Evolutionary conservation across 768 basidiomycete species (phyloP).

Genomic region (Rhizopogon vulgaris): DNA sequence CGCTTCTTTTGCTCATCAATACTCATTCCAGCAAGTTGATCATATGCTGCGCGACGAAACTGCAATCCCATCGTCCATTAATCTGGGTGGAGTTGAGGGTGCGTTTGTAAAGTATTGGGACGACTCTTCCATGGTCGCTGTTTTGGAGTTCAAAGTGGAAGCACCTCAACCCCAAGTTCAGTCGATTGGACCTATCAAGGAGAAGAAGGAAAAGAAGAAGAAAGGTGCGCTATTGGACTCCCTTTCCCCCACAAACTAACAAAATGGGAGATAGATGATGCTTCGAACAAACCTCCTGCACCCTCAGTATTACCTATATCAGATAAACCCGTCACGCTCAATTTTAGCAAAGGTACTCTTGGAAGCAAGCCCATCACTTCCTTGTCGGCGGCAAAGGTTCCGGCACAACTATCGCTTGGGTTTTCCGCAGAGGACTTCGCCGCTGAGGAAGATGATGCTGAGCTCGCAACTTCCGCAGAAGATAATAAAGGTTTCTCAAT

Average conservation of each 20-base stretch:
- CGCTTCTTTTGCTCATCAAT: conserved; percentile 87
- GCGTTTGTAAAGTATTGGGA: conserved; percentile 91
- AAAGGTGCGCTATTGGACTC: conserved; percentile 35
- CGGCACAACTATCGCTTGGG: conserved; percentile 45
- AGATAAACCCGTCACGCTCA: conserved; percentile 77
- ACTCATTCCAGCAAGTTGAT: conserved; percentile 83
- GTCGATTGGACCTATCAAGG: conserved; percentile 46
- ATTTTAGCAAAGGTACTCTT: conserved; percentile 47
- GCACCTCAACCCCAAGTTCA: conserved; percentile 37
- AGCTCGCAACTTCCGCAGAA: conserved; percentile 39
- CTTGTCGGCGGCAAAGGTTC: conserved; percentile 22
- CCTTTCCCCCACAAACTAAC: neutral
- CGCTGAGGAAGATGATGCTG: conserved; percentile 32
- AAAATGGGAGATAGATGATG: conserved; percentile 25
- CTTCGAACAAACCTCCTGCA: conserved; percentile 34
- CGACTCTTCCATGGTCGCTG: conserved; percentile 68
- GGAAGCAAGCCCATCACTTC: conserved; percentile 15
- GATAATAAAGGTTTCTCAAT: conserved; percentile 34
- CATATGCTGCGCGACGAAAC: conserved; percentile 72
- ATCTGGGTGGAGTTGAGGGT: conserved; percentile 66
- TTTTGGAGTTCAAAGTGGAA: conserved; percentile 76
- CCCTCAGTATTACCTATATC: conserved; percentile 69
- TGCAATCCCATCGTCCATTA: conserved; percentile 59
- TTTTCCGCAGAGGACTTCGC: conserved; percentile 62
- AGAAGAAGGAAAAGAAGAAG: conserved; percentile 54